Evolutionary conservation across 805 yeast species (phyloP), one percentile per base, ranked within the genome.

Genomic region (Isabelozyma heimii): DNA sequence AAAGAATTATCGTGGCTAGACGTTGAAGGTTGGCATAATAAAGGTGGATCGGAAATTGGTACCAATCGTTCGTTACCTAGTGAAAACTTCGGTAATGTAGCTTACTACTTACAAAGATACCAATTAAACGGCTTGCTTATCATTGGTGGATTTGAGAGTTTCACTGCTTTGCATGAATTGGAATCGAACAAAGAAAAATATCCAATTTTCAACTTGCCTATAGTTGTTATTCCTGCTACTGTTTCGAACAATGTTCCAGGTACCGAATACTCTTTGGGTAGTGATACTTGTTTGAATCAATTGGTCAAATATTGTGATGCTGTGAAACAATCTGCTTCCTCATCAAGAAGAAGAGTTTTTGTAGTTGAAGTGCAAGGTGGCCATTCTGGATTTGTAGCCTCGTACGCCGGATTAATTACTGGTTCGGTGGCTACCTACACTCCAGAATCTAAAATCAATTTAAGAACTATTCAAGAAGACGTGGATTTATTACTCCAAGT

Each of bases 281-380:
- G 85, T 40, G 91, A 87, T 60, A 86, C 92, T 4, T 85, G 91
- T 67, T 70, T 86, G 63, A 87, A 86, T 63, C 76, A 84, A 38
- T 72, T 86, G 61, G 82, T 85, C 65, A 76, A 81, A 48, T 86
- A 87, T 66, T 85, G 91, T 75, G 92, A 86, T 62, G 81, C 84
- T n/a, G 82, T 87, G 44, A 85, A 85, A 59, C 91, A 87, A 66
- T 79, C 86, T 33, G 94, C 95, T 9, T 79, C 89, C 13, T 85
- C 91, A 14, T 80, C 91, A 1, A 78, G 92, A 75, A 81, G 87
- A 59, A 77, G 94, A 66, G 87, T 84, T 13, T 87, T 87, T 60
- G 89, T 87, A 35, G 88, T 87, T 52, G 95, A 87, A 61, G 87
- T 84, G 28, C 95, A 87, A 72, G 95, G 95, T 60, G 95, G 95